Conservation (phyloP, 768 basidiomycete genomes). For the Leccinum arenicola region DNA sequence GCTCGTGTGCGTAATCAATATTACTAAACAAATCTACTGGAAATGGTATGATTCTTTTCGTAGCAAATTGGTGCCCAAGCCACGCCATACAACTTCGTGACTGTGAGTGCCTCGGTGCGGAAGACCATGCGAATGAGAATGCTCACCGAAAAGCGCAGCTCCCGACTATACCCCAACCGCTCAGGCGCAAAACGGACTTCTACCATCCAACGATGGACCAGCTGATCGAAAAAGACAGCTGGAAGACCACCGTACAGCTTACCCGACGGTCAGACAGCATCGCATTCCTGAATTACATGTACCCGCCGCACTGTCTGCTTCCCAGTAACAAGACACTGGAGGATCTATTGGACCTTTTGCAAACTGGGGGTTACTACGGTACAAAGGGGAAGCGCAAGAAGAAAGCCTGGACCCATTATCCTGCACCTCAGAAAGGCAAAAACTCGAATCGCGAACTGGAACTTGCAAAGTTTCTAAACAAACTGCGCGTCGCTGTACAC, state of each 20-base stretch:
- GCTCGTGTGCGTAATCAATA: neutral
- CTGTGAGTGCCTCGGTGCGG: neutral
- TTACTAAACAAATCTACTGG: neutral
- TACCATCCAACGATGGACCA: neutral
- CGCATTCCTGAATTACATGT: neutral
- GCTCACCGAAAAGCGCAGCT: neutral
- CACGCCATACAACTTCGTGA: neutral
- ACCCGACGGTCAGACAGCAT: neutral
- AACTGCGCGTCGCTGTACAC: neutral
- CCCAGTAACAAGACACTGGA: neutral
- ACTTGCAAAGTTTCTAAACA: neutral
- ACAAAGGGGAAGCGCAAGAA: neutral
- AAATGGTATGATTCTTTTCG: neutral
- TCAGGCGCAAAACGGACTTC: neutral
- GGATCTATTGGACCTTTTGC: neutral
- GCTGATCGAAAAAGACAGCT: neutral
- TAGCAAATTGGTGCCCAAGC: neutral
- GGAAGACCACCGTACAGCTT: neutral
- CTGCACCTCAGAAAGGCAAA: neutral
- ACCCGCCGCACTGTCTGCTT: neutral
- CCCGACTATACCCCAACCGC: neutral
- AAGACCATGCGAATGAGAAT: neutral
- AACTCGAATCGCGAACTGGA: neutral
- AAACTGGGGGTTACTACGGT: neutral
- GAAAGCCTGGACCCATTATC: neutral